Percentiles rank a stretch among this genome's conserved stretches.
These are phyloP conservation scores for Pythium dissimile DNA, from an alignment of 352 stramenopile genomes.

Conservation along the genomic window DNA sequence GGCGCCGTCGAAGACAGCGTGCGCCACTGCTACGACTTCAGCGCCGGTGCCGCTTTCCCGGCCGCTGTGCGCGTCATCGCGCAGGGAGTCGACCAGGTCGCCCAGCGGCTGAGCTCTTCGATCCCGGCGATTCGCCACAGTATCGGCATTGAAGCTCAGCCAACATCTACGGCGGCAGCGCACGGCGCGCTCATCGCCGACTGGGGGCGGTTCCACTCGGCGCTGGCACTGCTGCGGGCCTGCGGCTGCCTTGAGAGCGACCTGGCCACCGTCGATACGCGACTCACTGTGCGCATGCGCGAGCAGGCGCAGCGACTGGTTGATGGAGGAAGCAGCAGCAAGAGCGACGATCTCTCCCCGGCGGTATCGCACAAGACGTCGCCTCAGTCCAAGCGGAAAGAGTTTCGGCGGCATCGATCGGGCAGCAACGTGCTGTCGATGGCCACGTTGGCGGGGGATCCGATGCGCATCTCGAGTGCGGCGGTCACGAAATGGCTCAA, in stretches of 20 bases:
- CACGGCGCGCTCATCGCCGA: slow-evolving; percentile 25
- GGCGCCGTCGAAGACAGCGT: slow-evolving; percentile 47
- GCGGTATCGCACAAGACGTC: slow-evolving; percentile 16
- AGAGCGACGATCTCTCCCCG: neutral
- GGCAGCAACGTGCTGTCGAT: slow-evolving; percentile 17
- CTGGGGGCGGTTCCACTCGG: slow-evolving; percentile 73
- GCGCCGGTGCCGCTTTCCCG: slow-evolving; percentile 49
- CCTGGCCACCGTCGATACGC: slow-evolving; percentile 42
- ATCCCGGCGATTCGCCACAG: slow-evolving; percentile 46
- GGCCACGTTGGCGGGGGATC: slow-evolving; percentile 28
- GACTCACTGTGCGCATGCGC: slow-evolving; percentile 45
- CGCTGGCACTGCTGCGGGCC: slow-evolving; percentile 56
- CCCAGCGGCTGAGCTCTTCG: slow-evolving; percentile 28
- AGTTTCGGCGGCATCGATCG: slow-evolving; percentile 8
- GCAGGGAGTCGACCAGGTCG: slow-evolving; percentile 33
- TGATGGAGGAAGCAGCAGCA: neutral
- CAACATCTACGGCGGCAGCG: neutral
- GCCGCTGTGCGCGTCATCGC: slow-evolving; percentile 45
- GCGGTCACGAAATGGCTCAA: slow-evolving; percentile 51
- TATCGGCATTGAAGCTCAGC: slow-evolving; percentile 28
- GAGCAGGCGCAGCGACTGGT: slow-evolving; percentile 44
- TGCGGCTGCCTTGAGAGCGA: slow-evolving; percentile 52
- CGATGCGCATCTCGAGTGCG: slow-evolving; percentile 32
- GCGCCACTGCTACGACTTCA: slow-evolving; percentile 56
- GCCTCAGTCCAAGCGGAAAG: slow-evolving; percentile 14